Evolutionary conservation across 331 rosid genomes (phyloP), one percentile per base, ranked within the genome.

Genomic region (Acacia concinna): DNA sequence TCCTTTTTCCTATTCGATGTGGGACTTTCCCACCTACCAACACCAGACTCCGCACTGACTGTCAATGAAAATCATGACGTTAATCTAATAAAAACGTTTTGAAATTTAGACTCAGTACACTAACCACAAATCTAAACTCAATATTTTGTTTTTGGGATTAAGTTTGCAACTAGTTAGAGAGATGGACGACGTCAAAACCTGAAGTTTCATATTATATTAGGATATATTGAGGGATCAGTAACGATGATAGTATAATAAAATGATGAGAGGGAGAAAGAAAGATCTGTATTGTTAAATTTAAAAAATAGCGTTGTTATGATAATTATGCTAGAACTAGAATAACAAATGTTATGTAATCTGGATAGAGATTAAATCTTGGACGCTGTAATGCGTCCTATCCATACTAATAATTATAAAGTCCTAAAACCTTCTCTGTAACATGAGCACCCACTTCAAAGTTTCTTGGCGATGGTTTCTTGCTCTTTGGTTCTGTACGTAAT

Each of bases 391-490:
- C 6, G 17, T 25, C 64, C 17, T 5, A 30, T 60, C 8, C 20
- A 14, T 13, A 28, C 66, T 4, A 59, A 11, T 57, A 59, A 59
- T 60, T 28, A 28, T 28, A 14, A 60, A 60, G 4, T 28, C n/a
- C n/a, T n/a, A n/a, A n/a, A n/a, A 68, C 73, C 6, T 40, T 13
- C 54, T 68, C 6, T 7, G 18, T 3, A 8, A 13, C 23, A 46
- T 41, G 30, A 17, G 44, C 71, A 43, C 73, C 63, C 47, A 21
- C 25, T 13, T 64, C 6, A 23, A 46, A 47, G 64, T 32, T 51
- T 49, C 23, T 12, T 64, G 78, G 74, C 30, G 30, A 25, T 35
- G 66, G 56, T 73, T 46, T 72, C 31, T 47, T 46, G 63, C 52
- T 10, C 74, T 25, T 37, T 73, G 30, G 51, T 52, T 64, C 11